phyloP scores from a whole-genome alignment of 169 alveolate species.

The Perkinsus marinus region DNA sequence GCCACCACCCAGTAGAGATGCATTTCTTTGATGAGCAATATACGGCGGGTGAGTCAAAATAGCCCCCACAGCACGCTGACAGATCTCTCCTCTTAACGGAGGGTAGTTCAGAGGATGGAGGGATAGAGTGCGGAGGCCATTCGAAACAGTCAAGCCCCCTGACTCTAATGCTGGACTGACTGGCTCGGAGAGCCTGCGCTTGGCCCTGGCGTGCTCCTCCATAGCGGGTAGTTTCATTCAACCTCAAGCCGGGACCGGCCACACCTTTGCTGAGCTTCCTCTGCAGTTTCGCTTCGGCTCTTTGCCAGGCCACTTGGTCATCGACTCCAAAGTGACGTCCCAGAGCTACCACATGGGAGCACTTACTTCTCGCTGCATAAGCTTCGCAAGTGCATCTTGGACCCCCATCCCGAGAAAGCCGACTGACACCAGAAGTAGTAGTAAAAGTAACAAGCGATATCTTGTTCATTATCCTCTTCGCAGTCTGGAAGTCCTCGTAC shows the following conservation, averaged over 20 bases:
- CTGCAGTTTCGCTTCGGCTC: not conserved
- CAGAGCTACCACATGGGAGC: not conserved
- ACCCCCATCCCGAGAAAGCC: not conserved
- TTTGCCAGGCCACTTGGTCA: not conserved
- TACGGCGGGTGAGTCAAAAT: not conserved
- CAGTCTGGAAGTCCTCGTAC: not conserved
- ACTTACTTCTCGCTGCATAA: not conserved
- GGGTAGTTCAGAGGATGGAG: not conserved
- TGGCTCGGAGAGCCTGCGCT: not conserved
- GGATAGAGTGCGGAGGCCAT: not conserved
- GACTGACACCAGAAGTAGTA: not conserved
- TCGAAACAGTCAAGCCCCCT: not conserved
- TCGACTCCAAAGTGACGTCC: not conserved
- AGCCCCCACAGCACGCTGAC: not conserved
- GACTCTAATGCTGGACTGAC: not conserved
- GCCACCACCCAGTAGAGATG: not conserved
- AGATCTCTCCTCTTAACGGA: not conserved
- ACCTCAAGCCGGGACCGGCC: not conserved
- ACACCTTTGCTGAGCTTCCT: not conserved
- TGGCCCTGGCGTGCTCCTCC: not conserved
- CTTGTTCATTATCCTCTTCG: not conserved
- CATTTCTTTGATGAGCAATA: not conserved
- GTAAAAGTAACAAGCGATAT: not conserved
- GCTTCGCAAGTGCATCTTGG: not conserved
- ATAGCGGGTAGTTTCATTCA: not conserved